Evolutionary conservation across 805 yeast genomes (phyloP).

Genomic region (Lachancea kluyveri): DNA sequence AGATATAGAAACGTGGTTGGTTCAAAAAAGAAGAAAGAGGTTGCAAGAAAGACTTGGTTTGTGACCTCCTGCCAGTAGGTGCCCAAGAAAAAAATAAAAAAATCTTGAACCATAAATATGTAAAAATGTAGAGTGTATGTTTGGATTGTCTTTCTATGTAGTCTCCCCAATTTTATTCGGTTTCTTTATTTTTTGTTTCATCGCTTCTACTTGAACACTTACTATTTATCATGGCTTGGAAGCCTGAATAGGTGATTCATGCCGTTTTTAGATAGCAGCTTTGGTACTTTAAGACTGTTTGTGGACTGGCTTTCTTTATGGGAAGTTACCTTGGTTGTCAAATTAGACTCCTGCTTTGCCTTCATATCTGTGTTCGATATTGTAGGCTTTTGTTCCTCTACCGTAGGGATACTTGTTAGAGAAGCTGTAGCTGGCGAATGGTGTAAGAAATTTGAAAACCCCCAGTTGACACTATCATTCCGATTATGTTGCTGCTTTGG

Average conservation of each 20-base stretch:
- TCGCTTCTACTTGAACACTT: too few relatives aligned
- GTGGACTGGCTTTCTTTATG: conserved; percentile 8
- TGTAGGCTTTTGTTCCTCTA: conserved; percentile 1
- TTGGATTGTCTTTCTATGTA: too few relatives aligned
- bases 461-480: conserved; percentile 8
- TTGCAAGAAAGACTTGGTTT: conserved; percentile 29
- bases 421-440: conserved; percentile 5
- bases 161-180: too few relatives aligned
- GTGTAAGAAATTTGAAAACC: conserved; percentile 7
- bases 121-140: too few relatives aligned
- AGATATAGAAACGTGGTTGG: conserved; percentile 42
- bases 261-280: conserved; percentile 21
- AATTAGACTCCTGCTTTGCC: too few relatives aligned
- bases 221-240: conserved; percentile 20
- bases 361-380: too few relatives aligned
- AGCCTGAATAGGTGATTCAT: conserved; percentile 23
- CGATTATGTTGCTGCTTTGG: conserved; percentile 6
- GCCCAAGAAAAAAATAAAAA: too few relatives aligned
- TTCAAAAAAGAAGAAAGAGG: conserved; percentile 39
- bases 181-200: too few relatives aligned
- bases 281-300: conserved; percentile 23
- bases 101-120: too few relatives aligned
- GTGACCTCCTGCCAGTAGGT: conserved; percentile 7
- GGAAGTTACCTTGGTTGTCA: too few relatives aligned
- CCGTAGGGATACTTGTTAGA: not conserved